Percentiles rank a stretch among this genome's conserved stretches.
phyloP scores from a whole-genome alignment of 1,284 basidiomycete genomes.

The Thecaphora thlaspeos region DNA sequence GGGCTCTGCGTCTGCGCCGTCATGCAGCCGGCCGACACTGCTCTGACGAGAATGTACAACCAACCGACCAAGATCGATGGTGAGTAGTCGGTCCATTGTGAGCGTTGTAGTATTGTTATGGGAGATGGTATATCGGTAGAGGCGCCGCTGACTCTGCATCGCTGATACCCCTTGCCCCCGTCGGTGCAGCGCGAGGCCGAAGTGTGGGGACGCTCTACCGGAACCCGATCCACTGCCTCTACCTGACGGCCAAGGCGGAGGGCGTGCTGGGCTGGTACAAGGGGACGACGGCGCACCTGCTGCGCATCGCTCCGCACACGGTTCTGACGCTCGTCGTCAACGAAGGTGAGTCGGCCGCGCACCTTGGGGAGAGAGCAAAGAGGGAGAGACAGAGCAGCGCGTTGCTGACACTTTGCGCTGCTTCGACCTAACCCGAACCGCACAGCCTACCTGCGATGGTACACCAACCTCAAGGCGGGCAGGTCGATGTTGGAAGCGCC shows the following conservation, averaged over 20 bases:
- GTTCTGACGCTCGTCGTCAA: constrained; percentile 49
- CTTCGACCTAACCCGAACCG: too few relatives aligned
- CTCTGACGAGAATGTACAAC: constrained; percentile 93
- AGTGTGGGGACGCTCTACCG: constrained; percentile 40
- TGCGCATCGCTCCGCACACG: constrained; percentile 55
- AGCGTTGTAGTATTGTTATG: too few relatives aligned
- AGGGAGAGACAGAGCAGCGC: too few relatives aligned
- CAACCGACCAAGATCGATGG: constrained; percentile 61
- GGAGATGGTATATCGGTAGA: too few relatives aligned
- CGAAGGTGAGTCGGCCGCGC: constrained; percentile 25
- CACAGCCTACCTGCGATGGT: constrained; percentile 35
- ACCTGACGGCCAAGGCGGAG: constrained; percentile 89
- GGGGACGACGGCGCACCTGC: constrained; percentile 54
- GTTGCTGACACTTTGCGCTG: too few relatives aligned
- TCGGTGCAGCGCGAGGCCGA: constrained; percentile 22
- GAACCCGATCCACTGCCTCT: constrained; percentile 91
- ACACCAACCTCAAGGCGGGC: constrained; percentile 41
- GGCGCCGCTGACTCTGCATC: too few relatives aligned
- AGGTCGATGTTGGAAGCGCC: constrained; percentile 30
- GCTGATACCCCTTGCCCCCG: too few relatives aligned
- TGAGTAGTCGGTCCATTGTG: too few relatives aligned
- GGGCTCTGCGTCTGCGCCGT: constrained; percentile 74
- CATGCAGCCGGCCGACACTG: constrained; percentile 63
- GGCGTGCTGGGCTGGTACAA: constrained; percentile 70
- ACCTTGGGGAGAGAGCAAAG: too few relatives aligned